These are phyloP conservation scores for Tephrocybe sp. DNA, from an alignment of 768 basidiomycete species.

Conservation along the genomic window DNA sequence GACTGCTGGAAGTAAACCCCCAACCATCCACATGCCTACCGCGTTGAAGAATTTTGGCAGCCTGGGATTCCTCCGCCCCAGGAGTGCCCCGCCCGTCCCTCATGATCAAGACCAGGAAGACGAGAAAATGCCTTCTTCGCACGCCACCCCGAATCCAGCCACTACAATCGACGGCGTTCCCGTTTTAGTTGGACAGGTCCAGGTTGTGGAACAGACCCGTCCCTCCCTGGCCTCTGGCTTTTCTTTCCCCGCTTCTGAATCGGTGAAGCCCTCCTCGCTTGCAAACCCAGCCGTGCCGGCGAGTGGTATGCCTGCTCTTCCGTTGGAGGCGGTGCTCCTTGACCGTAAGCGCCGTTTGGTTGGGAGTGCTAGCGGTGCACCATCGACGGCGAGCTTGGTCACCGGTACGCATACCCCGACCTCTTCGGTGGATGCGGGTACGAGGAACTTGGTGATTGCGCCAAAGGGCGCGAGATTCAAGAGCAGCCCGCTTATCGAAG, in stretches of 20 bases:
- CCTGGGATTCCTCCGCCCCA: conserved; percentile 52
- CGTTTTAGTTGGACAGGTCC: not conserved
- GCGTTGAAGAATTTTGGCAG: conserved; percentile 46
- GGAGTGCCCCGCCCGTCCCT: conserved; percentile 59
- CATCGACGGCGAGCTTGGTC: conserved; percentile 11
- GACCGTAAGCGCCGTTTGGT: conserved; percentile 61
- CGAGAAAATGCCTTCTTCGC: conserved; percentile 6
- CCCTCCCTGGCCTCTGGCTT: not conserved
- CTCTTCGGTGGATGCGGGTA: not conserved
- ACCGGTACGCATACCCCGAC: not conserved
- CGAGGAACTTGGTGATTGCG: conserved; percentile 14
- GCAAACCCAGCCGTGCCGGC: conserved; percentile 17
- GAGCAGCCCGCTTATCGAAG: conserved; percentile 63
- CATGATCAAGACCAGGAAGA: conserved; percentile 28
- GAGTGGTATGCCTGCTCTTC: conserved; percentile 49
- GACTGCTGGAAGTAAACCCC: conserved; percentile 8
- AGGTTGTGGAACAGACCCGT: not conserved
- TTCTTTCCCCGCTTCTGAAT: not conserved
- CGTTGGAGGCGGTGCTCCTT: conserved; percentile 66
- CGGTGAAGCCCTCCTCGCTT: not conserved
- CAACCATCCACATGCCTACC: conserved; percentile 32
- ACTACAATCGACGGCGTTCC: not conserved
- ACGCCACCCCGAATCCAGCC: conserved; percentile 11
- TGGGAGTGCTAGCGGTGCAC: conserved; percentile 13
- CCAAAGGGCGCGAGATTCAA: conserved; percentile 65